Percentiles rank a stretch among this genome's conserved stretches.
phyloP scores from a whole-genome alignment of 2,329 filamentous ascomycete genomes.

The Sporothrix luriei region DNA sequence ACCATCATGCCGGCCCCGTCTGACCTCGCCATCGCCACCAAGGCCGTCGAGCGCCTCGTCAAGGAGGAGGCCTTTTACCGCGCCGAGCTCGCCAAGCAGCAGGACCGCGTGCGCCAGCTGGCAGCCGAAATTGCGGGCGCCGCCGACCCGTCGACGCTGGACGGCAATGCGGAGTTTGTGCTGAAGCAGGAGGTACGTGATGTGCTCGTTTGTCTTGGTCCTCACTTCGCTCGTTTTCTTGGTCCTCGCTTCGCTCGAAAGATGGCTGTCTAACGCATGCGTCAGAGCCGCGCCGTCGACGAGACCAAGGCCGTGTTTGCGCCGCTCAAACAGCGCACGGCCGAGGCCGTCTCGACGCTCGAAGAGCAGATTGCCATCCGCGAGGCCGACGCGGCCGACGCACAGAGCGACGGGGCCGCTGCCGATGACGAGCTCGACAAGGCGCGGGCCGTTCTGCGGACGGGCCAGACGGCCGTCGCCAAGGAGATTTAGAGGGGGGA shows the following conservation, averaged over 20 bases:
- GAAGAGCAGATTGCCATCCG: conserved; percentile 73
- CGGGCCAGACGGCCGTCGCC: conserved; percentile 50
- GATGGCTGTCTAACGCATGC: conserved; percentile 8
- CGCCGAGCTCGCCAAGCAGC: conserved; percentile 77
- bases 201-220: background rate
- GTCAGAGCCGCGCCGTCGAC: conserved; percentile 74
- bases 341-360: conserved; percentile 69
- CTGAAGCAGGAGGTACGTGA: conserved; percentile 80
- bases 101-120: conserved; percentile 69
- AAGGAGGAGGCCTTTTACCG: conserved; percentile 93
- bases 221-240: background rate
- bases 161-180: conserved; percentile 75
- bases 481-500: conserved; percentile 33
- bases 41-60: conserved; percentile 77
- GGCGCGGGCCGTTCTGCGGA: conserved; percentile 57
- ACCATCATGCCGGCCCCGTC: conserved; percentile 72
- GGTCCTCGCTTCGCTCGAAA: conserved; percentile 17
- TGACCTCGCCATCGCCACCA: conserved; percentile 75
- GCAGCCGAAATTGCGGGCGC: conserved; percentile 57
- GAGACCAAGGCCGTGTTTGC: conserved; percentile 85
- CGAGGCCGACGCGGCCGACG: conserved; percentile 47
- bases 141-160: conserved; percentile 54
- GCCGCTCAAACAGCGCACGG: conserved; percentile 70
- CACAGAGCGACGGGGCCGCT: conserved; percentile 37
- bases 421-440: conserved; percentile 54